Evolutionary conservation across 2,329 filamentous ascomycete species (phyloP), one percentile per base, ranked within the genome.

Genomic region (Blastomyces percursus): DNA sequence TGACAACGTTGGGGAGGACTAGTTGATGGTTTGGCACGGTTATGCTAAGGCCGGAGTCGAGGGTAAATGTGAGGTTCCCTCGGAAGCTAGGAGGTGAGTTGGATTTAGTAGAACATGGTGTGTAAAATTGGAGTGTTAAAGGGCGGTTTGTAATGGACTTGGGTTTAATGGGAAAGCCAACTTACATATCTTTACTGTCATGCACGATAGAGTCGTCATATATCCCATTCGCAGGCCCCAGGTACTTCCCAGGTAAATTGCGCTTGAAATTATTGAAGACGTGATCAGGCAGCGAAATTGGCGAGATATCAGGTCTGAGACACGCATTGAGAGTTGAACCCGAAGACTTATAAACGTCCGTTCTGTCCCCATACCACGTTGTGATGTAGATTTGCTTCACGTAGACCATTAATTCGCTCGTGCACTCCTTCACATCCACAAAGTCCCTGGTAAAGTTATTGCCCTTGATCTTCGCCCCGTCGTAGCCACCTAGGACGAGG

Each of bases 21-120:
- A 75, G 67, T 64, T 73, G 70, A 54, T 69, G 64, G 63, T 73
- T 75, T 19, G 69, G 67, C 35, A 74, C 69, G 3, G 61, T 65
- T 24, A 70, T 63, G n/a, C 62, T 48, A 16, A 70, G 60, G 8
- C 63, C 65, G 16, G 64, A 65, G 27, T 57, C 51, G 11, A 70
- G 51, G 11, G n/a, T 61, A 57, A 68, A 62, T 8, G 64, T 68
- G 9, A 68, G 55, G 50, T 67, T 58, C n/a, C 65, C 67, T 14
- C 24, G 21, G 38, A 61, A 61, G 3, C 46, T 52, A 42, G 16
- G 44, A 42, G 9, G 5, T 2, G 19, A 44, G n/a, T 14, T 19
- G 4, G 16, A 58, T 30, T 44, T 30, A 27, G 6, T 16, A 42
- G 35, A 11, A 27, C 2, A 14, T 44, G 16, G 42, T 19, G 27